Evolutionary conservation across 2,329 filamentous ascomycete species (phyloP).

Genomic region (Pseudogymnoascus pannorum): DNA sequence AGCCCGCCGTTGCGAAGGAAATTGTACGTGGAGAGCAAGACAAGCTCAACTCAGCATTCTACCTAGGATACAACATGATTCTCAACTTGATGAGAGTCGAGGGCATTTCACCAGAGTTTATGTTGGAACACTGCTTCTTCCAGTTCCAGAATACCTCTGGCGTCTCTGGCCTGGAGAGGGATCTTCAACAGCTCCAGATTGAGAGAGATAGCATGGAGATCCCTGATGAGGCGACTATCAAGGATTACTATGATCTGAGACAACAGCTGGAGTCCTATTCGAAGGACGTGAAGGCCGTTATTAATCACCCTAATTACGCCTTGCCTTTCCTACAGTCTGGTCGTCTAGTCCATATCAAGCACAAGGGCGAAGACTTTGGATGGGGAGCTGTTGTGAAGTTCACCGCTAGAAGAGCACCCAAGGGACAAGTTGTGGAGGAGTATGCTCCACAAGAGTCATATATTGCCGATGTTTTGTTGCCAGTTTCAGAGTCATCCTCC

Average conservation of each 20-base stretch:
- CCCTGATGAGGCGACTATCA: slow-evolving; percentile 77
- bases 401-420: slow-evolving; percentile 55
- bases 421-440: slow-evolving; percentile 59
- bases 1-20: slow-evolving; percentile 84
- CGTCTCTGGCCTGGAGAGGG: slow-evolving; percentile 75
- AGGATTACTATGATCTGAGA: slow-evolving; percentile 87
- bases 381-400: slow-evolving; percentile 87
- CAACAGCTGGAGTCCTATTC: slow-evolving; percentile 77
- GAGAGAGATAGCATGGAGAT: slow-evolving; percentile 69
- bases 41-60: slow-evolving; percentile 93
- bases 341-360: slow-evolving; percentile 80
- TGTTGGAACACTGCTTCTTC: slow-evolving; percentile 97
- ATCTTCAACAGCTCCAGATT: slow-evolving; percentile 70
- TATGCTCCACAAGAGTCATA: slow-evolving; percentile 68
- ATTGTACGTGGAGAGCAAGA: slow-evolving; percentile 97
- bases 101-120: slow-evolving; percentile 96
- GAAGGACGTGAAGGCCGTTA: slow-evolving; percentile 83
- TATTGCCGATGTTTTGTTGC: slow-evolving; percentile 74
- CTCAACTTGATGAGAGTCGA: slow-evolving; percentile 95
- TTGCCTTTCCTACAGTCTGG: slow-evolving; percentile 78
- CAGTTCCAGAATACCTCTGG: slow-evolving; percentile 95
- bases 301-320: slow-evolving; percentile 85
- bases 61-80: slow-evolving; percentile 99
- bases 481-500: slow-evolving; percentile 45
- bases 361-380: slow-evolving; percentile 74